Base-by-base conservation (phyloP, 148 eudicot species). In the Vaccinium macrocarpon region DNA sequence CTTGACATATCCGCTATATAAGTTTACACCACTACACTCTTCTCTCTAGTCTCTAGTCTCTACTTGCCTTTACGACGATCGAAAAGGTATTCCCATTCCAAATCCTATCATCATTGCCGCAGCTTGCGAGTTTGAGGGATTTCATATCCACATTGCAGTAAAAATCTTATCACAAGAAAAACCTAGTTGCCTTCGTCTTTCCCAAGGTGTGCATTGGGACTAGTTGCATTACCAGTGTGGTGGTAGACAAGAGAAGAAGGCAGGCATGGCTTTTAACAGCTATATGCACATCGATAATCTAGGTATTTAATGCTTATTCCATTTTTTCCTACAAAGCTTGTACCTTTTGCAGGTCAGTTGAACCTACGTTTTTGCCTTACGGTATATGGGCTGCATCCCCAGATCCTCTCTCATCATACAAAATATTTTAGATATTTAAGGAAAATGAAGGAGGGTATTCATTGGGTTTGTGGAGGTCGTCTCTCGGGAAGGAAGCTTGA, bases 401-500 rank as follows among this genome's bases (percentile, higher is more conserved):
- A 61, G 12, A 61, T 61, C 68, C 68, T 61, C 27, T n/a, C 68
- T 61, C 11, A 61, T 21, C 10, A 61, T 61, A n/a, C 68, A 61
- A 61, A 61, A 61, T 61, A 61, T 3, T 61, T 21, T 1, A 4
- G 11, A 21, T 61, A n/a, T 61, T 25, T 0, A 59, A 61, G 68
- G 27, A 61, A 61, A 61, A 8, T 61, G 25, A 61, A 25, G 68
- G 27, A n/a, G 68, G 27, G 27, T 61, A 61, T 61, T 61, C 27
- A 61, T 10, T 21, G 68, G 68, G 68, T 4, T 61, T 9, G 68
- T 61, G 68, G 68, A 61, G 25, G 68, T 57, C 3, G 68, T 61
- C 68, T n/a, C 68, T 61, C 27, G n/a, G 68, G 68, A 61, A 61
- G 68, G 27, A 61, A n/a, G 68, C 68, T n/a, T 61, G 68, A 61